These are phyloP conservation scores for Botrytis cinerea DNA, from an alignment of 2,329 filamentous ascomycete genomes.

Conservation along the genomic window DNA sequence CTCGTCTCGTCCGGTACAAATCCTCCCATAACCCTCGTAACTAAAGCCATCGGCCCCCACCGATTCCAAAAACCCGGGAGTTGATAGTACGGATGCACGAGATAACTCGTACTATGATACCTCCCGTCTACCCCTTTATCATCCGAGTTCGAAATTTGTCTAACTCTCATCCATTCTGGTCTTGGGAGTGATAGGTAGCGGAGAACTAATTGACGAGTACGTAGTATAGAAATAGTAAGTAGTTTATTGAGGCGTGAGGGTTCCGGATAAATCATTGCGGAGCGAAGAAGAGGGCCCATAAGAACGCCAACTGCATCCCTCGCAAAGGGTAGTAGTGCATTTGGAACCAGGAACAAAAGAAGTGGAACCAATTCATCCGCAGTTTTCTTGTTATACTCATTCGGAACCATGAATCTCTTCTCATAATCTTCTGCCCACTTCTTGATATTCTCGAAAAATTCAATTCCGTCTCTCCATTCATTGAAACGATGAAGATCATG, in stretches of 20 bases:
- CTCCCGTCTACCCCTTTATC: slow-evolving; percentile 54
- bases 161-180: slow-evolving; percentile 42
- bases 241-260: slow-evolving; percentile 45
- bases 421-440: slow-evolving; percentile 60
- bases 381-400: slow-evolving; percentile 50
- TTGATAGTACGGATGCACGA: slow-evolving; percentile 66
- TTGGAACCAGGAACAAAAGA: slow-evolving; percentile 57
- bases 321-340: slow-evolving; percentile 48
- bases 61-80: slow-evolving; percentile 60
- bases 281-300: slow-evolving; percentile 64
- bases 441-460: slow-evolving; percentile 53
- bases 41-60: slow-evolving; percentile 60
- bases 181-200: slow-evolving; percentile 64
- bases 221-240: slow-evolving; percentile 52
- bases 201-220: slow-evolving; percentile 55
- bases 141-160: slow-evolving; percentile 46
- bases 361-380: slow-evolving; percentile 63
- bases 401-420: slow-evolving; percentile 56
- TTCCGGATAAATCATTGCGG: slow-evolving; percentile 59
- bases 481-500: neutral
- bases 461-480: slow-evolving; percentile 53
- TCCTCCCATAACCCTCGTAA: slow-evolving; percentile 48
- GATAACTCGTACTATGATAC: slow-evolving; percentile 53
- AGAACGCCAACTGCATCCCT: slow-evolving; percentile 56
- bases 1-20: slow-evolving; percentile 48